Percentiles rank a stretch among this genome's conserved stretches.
Evolutionary conservation across 73 alveolate genomes (phyloP).

Genomic region (Paramecium caudatum): DNA sequence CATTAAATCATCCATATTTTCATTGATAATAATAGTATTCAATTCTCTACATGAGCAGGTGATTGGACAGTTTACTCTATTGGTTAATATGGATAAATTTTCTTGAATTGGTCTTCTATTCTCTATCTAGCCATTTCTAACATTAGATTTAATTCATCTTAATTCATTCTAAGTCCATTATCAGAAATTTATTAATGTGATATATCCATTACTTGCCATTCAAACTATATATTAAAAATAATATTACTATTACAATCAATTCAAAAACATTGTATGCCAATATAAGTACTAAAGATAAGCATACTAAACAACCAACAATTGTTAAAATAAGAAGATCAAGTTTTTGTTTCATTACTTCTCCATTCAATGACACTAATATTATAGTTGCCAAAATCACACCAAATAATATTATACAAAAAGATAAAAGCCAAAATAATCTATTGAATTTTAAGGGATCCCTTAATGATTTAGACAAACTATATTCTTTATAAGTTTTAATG

Average conservation of each 20-base stretch:
- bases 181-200: background rate
- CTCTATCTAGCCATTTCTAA: constrained; percentile 15
- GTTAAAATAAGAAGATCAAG: background rate
- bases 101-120: background rate
- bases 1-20: constrained; percentile 70
- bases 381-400: background rate
- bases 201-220: constrained; percentile 45
- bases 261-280: constrained; percentile 4
- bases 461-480: background rate
- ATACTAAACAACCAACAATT: background rate
- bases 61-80: no score
- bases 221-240: background rate
- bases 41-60: no score
- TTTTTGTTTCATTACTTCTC: background rate
- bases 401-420: background rate
- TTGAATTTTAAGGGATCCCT: background rate
- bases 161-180: constrained; percentile 24
- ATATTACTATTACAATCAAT: constrained; percentile 11
- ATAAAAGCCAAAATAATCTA: constrained; percentile 2
- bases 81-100: no score
- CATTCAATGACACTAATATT: background rate
- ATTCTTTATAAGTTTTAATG: background rate
- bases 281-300: background rate
- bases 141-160: constrained; percentile 28
- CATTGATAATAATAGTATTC: no score